A percentile compares a stretch with the other conserved stretches of the same genome.
Evolutionary conservation across 495 filamentous ascomycete species (phyloP).

Genomic region (Tuber microsphaerosporum): DNA sequence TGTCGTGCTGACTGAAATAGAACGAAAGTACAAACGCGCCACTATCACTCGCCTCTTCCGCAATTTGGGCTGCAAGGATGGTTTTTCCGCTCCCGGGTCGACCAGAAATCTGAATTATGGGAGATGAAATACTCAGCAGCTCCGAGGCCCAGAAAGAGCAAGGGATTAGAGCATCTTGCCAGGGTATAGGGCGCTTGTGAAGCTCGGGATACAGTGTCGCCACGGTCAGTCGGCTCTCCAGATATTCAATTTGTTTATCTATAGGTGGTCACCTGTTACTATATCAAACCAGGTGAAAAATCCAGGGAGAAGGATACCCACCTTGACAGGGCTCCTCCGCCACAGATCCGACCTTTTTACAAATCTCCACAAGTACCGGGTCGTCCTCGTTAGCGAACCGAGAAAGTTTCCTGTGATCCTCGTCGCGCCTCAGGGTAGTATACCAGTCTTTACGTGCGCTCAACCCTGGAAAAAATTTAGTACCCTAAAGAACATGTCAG

Average conservation of each 20-base stretch:
- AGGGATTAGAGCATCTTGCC: neutral
- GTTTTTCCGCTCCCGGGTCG: constrained; percentile 1
- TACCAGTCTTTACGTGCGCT: neutral
- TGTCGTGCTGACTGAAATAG: constrained; percentile 2
- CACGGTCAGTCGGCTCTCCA: neutral
- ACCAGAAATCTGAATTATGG: neutral
- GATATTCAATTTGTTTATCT: constrained; percentile 1
- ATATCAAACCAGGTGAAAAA: neutral
- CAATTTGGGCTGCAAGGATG: neutral
- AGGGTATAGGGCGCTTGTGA: neutral
- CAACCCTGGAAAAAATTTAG: neutral
- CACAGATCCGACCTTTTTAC: neutral
- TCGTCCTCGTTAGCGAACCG: neutral
- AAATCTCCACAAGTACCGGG: neutral
- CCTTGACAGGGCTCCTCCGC: neutral
- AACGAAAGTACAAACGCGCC: constrained; percentile 3
- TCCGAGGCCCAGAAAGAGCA: neutral
- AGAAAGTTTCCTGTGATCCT: neutral
- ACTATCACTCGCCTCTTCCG: neutral
- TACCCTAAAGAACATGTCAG: neutral
- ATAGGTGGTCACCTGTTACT: neutral
- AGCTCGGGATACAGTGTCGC: neutral
- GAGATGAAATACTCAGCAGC: constrained; percentile 2
- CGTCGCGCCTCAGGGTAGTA: neutral
- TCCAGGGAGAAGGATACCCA: neutral